Conservation (phyloP, 495 filamentous ascomycete species). For the Saxispiralis lemnorum region DNA sequence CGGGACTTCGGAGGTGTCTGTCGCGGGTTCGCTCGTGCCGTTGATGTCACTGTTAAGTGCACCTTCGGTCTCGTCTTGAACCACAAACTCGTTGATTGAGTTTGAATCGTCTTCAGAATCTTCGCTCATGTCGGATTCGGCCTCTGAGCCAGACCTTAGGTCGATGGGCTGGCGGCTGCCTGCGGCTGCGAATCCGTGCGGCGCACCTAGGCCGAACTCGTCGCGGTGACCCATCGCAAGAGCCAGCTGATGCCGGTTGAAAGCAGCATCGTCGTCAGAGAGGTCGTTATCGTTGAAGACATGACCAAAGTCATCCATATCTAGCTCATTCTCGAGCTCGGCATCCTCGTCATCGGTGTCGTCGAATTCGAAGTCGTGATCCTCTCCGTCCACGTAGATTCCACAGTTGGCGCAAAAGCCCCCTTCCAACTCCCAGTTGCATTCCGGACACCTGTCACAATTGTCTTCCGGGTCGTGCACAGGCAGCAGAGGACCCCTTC, state of each 20-base stretch:
- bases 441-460: constrained; percentile 45
- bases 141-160: no score
- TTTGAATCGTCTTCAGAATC: constrained; percentile 19
- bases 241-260: no score
- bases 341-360: constrained; percentile 16
- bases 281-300: no score
- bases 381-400: constrained; percentile 25
- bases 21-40: no score
- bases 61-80: no score
- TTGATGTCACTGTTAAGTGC: no score
- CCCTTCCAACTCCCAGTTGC: constrained; percentile 47
- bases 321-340: constrained; percentile 14
- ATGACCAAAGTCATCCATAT: neutral
- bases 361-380: constrained; percentile 19
- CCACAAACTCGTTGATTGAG: constrained; percentile 2
- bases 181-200: no score
- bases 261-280: no score
- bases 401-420: constrained; percentile 36
- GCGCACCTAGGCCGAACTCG: no score
- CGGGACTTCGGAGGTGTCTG: no score
- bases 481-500: constrained; percentile 14
- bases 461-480: constrained; percentile 44
- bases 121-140: constrained; percentile 3
- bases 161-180: no score
- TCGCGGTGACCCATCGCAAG: no score